A percentile compares a stretch with the other conserved stretches of the same genome.
Conservation (phyloP, 345 rosid genomes). For the Sisymbrium irio region DNA sequence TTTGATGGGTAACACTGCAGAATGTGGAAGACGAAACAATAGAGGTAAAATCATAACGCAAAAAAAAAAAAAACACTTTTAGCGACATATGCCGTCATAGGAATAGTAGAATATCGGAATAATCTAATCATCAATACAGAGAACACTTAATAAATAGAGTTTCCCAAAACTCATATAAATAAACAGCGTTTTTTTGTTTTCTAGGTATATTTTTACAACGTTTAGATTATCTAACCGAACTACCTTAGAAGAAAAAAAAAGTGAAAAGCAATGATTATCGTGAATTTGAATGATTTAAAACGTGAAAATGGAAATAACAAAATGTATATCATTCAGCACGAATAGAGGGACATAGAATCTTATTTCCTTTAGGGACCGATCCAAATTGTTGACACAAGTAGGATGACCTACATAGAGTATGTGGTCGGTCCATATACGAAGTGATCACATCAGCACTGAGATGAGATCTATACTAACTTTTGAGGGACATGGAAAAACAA, state of each 20-base stretch:
- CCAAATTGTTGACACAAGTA: neutral
- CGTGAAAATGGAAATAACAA: neutral
- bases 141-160: no score
- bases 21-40: neutral
- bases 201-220: no score
- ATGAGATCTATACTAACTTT: neutral
- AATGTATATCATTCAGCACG: neutral
- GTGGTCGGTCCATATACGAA: neutral
- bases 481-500: neutral
- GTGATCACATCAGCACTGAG: neutral
- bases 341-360: neutral
- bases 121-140: no score
- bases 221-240: no score
- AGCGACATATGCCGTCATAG: no score
- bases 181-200: no score
- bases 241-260: no score
- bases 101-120: no score
- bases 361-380: neutral
- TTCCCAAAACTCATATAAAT: no score
- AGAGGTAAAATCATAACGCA: neutral
- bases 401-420: neutral
- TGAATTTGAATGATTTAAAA: neutral
- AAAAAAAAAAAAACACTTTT: neutral
- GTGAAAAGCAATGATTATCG: neutral
- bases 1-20: neutral